phyloP scores from a whole-genome alignment of 2,329 filamentous ascomycete genomes.

The Alternaria panax region DNA sequence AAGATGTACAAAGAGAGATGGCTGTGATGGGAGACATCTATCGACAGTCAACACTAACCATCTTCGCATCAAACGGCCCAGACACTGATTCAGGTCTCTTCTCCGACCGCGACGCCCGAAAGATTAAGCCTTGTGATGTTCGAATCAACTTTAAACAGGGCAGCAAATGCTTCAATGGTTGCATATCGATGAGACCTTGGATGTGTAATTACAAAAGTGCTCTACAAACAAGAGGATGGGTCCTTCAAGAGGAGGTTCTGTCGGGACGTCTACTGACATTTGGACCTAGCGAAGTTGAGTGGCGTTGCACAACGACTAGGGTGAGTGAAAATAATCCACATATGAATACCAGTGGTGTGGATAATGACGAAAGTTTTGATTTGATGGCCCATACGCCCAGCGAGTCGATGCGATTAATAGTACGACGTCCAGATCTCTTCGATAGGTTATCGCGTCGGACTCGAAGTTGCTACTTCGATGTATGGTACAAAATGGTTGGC shows the following conservation, averaged over 20 bases:
- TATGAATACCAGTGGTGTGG: too few species aligned
- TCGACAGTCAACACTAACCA: background rate
- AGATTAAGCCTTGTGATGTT: background rate
- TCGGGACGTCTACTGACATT: background rate
- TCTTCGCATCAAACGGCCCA: background rate
- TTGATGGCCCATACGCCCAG: background rate
- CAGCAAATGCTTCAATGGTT: too few species aligned
- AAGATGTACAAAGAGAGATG: background rate
- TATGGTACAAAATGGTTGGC: background rate
- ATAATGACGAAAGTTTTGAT: too few species aligned
- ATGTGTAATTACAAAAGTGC: too few species aligned
- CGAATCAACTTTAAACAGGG: too few species aligned
- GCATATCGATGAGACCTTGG: too few species aligned
- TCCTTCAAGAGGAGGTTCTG: background rate
- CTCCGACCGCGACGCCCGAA: background rate
- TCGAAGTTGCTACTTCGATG: background rate
- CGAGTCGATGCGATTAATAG: background rate
- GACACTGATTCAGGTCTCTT: background rate
- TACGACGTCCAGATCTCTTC: background rate
- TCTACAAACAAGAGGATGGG: background rate
- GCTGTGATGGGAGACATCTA: background rate
- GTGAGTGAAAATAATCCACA: too few species aligned
- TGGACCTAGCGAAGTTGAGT: background rate
- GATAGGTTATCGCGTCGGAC: background rate
- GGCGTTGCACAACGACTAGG: too few species aligned